A percentile compares a stretch with the other conserved stretches of the same genome.
Conservation (phyloP, 768 basidiomycete species). For the Dendrothele bispora region DNA sequence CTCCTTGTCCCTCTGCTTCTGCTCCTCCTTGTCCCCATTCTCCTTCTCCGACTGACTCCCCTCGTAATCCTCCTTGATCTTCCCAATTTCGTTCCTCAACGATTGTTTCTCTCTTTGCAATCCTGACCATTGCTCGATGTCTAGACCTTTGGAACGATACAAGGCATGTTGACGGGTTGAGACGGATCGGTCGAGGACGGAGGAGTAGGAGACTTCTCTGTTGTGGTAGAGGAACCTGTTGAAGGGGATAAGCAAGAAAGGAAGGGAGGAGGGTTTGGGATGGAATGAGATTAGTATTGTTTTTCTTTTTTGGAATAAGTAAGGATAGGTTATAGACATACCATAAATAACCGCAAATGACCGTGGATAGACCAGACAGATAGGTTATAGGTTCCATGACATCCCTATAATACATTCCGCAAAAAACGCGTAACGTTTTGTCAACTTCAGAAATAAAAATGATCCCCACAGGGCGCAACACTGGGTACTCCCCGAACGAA, state of each 20-base stretch:
- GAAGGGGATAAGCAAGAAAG: not conserved
- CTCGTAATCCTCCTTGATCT: slow-evolving; percentile 65
- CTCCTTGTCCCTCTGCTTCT: slow-evolving; percentile 25
- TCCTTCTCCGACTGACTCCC: slow-evolving; percentile 36
- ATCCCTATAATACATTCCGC: slow-evolving; percentile 37
- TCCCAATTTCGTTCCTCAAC: slow-evolving; percentile 51
- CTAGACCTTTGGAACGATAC: slow-evolving; percentile 57
- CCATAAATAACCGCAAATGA: slow-evolving; percentile 64
- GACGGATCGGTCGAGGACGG: slow-evolving; percentile 58
- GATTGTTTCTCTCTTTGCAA: slow-evolving; percentile 48
- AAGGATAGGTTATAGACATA: slow-evolving; percentile 23
- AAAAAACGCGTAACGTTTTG: not conserved
- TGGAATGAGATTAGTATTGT: not conserved
- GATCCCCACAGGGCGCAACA: not conserved
- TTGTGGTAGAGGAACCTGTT: slow-evolving; percentile 59
- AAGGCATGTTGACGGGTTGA: slow-evolving; percentile 54
- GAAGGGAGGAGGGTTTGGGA: not conserved
- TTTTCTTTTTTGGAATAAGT: no score
- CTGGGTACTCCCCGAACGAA: not conserved
- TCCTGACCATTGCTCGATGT: slow-evolving; percentile 62
- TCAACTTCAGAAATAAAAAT: not conserved
- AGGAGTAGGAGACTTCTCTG: slow-evolving; percentile 65
- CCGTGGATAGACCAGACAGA: slow-evolving; percentile 59
- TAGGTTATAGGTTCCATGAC: slow-evolving; percentile 73
- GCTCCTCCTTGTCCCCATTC: slow-evolving; percentile 23